These are phyloP conservation scores for Yarrowia sp. DNA, from an alignment of 805 yeast species.

Conservation along the genomic window DNA sequence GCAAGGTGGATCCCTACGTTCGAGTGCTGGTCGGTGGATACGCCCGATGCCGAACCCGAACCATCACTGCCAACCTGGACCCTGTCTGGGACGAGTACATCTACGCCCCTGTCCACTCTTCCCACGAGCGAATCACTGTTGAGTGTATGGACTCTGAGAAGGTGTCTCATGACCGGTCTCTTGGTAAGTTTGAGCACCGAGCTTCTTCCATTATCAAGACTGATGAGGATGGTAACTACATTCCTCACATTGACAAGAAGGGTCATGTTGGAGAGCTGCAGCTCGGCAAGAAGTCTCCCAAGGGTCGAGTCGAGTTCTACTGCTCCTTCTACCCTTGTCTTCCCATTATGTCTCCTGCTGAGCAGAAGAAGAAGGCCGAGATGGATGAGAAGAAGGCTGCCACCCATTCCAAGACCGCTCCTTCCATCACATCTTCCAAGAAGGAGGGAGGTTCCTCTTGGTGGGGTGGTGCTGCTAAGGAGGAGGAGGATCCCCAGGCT, in stretches of 20 bases:
- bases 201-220: conserved; percentile 65
- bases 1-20: conserved; percentile 89
- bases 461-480: conserved; percentile 8
- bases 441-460: conserved; percentile 26
- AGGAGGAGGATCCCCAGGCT: conserved; percentile 30
- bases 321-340: conserved; percentile 80
- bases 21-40: conserved; percentile 75
- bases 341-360: conserved; percentile 69
- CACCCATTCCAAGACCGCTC: conserved; percentile 34
- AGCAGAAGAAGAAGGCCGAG: conserved; percentile 51
- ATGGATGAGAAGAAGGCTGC: conserved; percentile 40
- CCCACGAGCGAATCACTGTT: conserved; percentile 74
- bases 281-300: conserved; percentile 71
- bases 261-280: conserved; percentile 62
- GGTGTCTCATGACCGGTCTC: conserved; percentile 74
- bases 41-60: conserved; percentile 72
- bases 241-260: conserved; percentile 26
- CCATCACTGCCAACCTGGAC: conserved; percentile 60
- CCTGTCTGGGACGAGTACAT: conserved; percentile 85
- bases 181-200: conserved; percentile 77
- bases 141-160: conserved; percentile 92
- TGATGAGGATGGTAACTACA: conserved; percentile 57
- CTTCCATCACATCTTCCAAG: conserved; percentile 28
- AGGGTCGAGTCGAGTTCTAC: conserved; percentile 72
- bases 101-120: conserved; percentile 77